Conservation (phyloP, 371 early-diverging fungal genomes). For the Mortierella sp. region DNA sequence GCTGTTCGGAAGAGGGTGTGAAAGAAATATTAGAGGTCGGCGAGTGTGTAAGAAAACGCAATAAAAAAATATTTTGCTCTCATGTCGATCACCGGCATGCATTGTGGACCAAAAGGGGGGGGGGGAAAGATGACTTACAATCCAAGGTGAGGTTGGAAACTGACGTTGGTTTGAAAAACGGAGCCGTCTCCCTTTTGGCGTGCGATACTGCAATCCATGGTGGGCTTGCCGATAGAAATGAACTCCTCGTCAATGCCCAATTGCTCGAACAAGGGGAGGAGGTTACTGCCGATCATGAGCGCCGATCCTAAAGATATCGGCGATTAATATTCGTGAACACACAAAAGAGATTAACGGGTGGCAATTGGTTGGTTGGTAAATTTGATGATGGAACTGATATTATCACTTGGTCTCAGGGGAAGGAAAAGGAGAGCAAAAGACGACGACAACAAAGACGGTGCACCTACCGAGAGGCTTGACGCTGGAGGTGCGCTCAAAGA, state of each 20-base stretch:
- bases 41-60: neutral
- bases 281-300: conserved; percentile 6
- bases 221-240: conserved; percentile 18
- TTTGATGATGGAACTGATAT: neutral
- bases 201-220: conserved; percentile 6
- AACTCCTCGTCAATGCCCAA: conserved; percentile 12
- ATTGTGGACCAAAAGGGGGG: too few relatives aligned
- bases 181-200: neutral
- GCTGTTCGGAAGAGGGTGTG: neutral
- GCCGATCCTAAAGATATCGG: conserved; percentile 14
- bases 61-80: too few relatives aligned
- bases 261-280: conserved; percentile 16
- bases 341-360: neutral
- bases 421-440: neutral
- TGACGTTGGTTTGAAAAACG: neutral
- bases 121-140: neutral
- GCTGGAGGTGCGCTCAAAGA: conserved; percentile 13
- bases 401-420: neutral
- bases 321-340: neutral
- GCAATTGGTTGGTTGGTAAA: neutral
- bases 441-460: neutral
- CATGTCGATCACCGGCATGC: too few relatives aligned
- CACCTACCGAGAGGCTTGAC: conserved; percentile 17
- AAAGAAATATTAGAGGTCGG: neutral
- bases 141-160: conserved; percentile 1